A percentile compares a stretch with the other conserved stretches of the same genome.
Evolutionary conservation across 495 filamentous ascomycete genomes (phyloP).

Genomic region (Aspergillus sparsus): DNA sequence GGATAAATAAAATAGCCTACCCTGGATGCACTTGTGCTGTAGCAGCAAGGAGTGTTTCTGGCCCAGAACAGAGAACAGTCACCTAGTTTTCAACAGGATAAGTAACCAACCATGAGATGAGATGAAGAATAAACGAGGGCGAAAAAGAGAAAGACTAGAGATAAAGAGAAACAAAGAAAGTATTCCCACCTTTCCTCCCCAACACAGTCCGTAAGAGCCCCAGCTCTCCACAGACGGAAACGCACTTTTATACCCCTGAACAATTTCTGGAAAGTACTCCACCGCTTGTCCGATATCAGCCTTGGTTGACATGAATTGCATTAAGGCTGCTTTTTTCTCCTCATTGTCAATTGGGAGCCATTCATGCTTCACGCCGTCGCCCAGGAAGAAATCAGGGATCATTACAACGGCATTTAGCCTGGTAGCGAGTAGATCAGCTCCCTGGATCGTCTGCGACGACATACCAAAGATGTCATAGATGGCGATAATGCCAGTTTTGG

Average conservation of each 20-base stretch:
- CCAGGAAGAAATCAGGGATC: constrained; percentile 51
- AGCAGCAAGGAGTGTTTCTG: constrained; percentile 45
- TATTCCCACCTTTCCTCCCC: constrained; percentile 47
- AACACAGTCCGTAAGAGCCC: constrained; percentile 51
- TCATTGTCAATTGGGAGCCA: constrained; percentile 44
- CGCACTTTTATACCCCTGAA: constrained; percentile 25
- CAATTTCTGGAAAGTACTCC: constrained; percentile 25
- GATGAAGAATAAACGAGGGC: not conserved
- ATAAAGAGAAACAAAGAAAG: not conserved
- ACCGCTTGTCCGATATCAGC: constrained; percentile 31
- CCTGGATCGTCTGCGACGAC: constrained; percentile 52
- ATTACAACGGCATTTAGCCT: constrained; percentile 41
- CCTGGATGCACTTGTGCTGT: constrained; percentile 54
- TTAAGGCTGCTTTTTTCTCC: constrained; percentile 42
- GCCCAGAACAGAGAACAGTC: constrained; percentile 41
- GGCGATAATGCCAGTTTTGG: constrained; percentile 44
- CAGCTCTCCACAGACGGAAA: constrained; percentile 41
- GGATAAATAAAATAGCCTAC: constrained; percentile 25
- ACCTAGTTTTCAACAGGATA: constrained; percentile 30
- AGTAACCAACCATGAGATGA: no score
- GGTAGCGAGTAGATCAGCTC: constrained; percentile 53
- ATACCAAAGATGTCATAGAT: constrained; percentile 60
- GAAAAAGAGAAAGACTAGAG: constrained; percentile 3
- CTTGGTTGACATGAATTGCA: constrained; percentile 29
- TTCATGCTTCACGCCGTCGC: constrained; percentile 31